Evolutionary conservation across 2,329 filamentous ascomycete genomes (phyloP), one percentile per base, ranked within the genome.

Genomic region (Teratosphaeria zuluensis): DNA sequence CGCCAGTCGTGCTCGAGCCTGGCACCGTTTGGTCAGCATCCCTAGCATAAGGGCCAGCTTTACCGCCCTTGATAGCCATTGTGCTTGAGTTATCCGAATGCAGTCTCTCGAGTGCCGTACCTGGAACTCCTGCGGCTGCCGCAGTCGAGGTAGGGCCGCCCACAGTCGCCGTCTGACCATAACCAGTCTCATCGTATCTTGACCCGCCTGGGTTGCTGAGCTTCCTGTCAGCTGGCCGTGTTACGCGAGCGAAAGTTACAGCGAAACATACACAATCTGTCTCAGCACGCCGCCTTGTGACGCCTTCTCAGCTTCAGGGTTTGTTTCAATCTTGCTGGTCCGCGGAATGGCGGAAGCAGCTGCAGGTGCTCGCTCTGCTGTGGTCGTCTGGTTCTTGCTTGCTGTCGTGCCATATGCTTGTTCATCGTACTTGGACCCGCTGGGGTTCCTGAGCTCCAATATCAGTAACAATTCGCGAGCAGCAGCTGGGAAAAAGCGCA

Each of bases 111-210:
- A 48, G 30, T 19, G 9, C 31, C 56, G 55, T 59, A 55, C 59
- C 57, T 55, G 57, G 54, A 52, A 52, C 21, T n/a, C 53, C 55
- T 28, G 48, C 4, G 12, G 24, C 32, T 32, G 52, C 52, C 32
- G 21, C 54, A 38, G 42, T 48, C 42, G 42, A 48, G 42, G n/a
- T 48, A 48, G 42, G 16, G n/a, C 42, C 42, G 42, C 42, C 11
- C 19, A 48, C 42, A 11, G 9, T 54, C 12, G 51, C 56, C 38
- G 58, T 59, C 56, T 33, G 55, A 54, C 60, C 61, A 42, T 60
- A 61, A 16, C 62, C 51, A 28, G 59, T 38, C 14, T 64, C 63
- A 32, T 67, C 65, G 33, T 66, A 62, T 42, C 59, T n/a, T n/a
- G n/a, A 58, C 51, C 56, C 57, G 31, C 54, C 60, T 16, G 63